Base-by-base conservation (phyloP, 106 monocot species). In the Iris macrosiphon region DNA sequence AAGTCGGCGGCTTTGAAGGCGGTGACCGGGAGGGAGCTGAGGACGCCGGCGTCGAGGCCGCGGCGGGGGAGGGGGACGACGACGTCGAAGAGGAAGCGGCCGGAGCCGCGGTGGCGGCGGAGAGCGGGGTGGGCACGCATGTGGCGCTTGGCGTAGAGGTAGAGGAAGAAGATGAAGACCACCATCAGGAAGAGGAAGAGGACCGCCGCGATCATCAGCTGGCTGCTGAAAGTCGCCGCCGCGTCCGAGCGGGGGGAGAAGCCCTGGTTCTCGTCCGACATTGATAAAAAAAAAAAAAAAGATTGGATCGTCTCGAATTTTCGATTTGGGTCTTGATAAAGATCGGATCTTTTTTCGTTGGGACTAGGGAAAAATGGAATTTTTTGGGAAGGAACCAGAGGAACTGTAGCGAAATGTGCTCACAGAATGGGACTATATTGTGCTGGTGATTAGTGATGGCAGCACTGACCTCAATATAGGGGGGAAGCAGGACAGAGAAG, bases 121-220 rank as follows among this genome's bases (percentile, higher is more conserved):
- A 11, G 14, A 23, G 3, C 20, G 12, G 31, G 25, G 32, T 30
- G 23, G 6, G 50, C 2, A 11, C 31, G 41, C 48, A 48, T 49
- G 26, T 55, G 55, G 43, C 25, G 48, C 55, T 52, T 71, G 32
- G 61, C 41, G 43, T 57, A 63, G 30, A 78, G 49, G 43, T 78
- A 78, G 40, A 78, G 39, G 30, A 76, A 39, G 64, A 52, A 40
- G 53, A 62, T 20, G 50, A 78, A 62, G 43, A 67, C 31, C 18
- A 62, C 19, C 8, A 61, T 39, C n/a, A 78, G 18, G 50, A 72
- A 72, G 15, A 72, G 44, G 49, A 78, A 55, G 14, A 67, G 20
- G 37, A 67, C 62, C 32, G 66, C 61, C 6, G 56, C 70, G 2
- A 72, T 40, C 66, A 71, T 49, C 26, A 72, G 32, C 56, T 66